Evolutionary conservation across 1,139 yeast species (phyloP).

Genomic region (Kluyveromyces marxianus): DNA sequence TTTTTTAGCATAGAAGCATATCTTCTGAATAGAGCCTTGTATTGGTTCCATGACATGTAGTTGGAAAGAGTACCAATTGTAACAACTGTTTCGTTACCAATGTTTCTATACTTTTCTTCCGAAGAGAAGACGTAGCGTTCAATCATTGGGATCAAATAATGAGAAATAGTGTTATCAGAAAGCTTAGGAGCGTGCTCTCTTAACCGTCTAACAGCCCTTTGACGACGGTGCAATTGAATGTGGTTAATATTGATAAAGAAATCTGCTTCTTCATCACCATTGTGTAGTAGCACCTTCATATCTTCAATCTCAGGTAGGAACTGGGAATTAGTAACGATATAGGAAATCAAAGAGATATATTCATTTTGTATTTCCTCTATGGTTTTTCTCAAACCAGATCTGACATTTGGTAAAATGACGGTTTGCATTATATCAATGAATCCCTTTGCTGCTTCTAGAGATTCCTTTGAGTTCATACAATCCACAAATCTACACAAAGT

Average conservation of each 20-base stretch:
- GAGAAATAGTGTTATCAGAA: conserved; percentile 57
- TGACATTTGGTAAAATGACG: conserved; percentile 57
- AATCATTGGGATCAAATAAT: conserved; percentile 74
- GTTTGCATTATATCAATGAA: conserved; percentile 44
- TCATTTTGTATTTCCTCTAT: conserved; percentile 64
- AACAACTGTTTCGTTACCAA: conserved; percentile 65
- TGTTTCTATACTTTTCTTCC: conserved; percentile 51
- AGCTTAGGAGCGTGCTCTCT: conserved; percentile 38
- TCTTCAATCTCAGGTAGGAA: conserved; percentile 52
- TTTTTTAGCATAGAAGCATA: conserved; percentile 52
- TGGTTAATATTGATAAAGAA: conserved; percentile 78
- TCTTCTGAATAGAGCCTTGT: conserved; percentile 64
- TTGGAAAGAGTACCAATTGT: conserved; percentile 55
- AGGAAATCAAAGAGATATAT: conserved; percentile 58
- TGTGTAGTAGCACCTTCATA: conserved; percentile 55
- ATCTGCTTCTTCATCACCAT: conserved; percentile 76
- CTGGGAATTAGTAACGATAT: conserved; percentile 47
- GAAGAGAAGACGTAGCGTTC: conserved; percentile 64
- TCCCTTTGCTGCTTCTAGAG: conserved; percentile 33
- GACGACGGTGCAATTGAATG: conserved; percentile 80
- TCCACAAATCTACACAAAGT: conserved; percentile 62
- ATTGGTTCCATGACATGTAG: conserved; percentile 72
- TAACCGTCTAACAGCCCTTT: conserved; percentile 66
- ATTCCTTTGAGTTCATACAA: conserved; percentile 35
- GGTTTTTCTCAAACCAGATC: conserved; percentile 57